A percentile compares a stretch with the other conserved stretches of the same genome.
These are phyloP conservation scores for Aspergillus sergii DNA, from an alignment of 2,329 filamentous ascomycete genomes.

Conservation along the genomic window DNA sequence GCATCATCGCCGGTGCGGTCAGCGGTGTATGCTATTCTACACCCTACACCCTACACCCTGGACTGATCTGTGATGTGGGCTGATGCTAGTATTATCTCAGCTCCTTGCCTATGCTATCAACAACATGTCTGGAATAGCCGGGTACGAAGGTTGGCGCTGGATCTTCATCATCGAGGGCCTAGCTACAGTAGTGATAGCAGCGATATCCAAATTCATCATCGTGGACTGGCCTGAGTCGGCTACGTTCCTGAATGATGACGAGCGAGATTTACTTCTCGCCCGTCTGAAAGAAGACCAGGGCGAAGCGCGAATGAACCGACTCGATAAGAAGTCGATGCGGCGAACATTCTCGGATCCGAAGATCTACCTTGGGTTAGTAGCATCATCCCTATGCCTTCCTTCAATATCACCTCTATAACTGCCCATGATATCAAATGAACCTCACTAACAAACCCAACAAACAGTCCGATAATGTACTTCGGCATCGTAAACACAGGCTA, in stretches of 20 bases:
- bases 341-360: slow-evolving; percentile 50
- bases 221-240: slow-evolving; percentile 49
- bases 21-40: slow-evolving; percentile 33
- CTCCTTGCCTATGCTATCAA: slow-evolving; percentile 48
- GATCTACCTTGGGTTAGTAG: slow-evolving; percentile 42
- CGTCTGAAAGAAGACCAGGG: slow-evolving; percentile 48
- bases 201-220: slow-evolving; percentile 54
- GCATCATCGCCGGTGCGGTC: slow-evolving; percentile 44
- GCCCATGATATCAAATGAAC: neutral
- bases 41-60: neutral
- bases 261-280: slow-evolving; percentile 47
- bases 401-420: neutral
- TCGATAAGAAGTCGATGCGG: slow-evolving; percentile 51
- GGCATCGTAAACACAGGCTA: slow-evolving; percentile 58
- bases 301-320: slow-evolving; percentile 55
- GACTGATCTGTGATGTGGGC: neutral
- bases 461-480: slow-evolving; percentile 62
- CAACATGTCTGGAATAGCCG: slow-evolving; percentile 43
- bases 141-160: slow-evolving; percentile 49
- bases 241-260: slow-evolving; percentile 50
- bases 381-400: neutral
- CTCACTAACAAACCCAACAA: slow-evolving; percentile 24
- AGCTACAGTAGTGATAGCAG: slow-evolving; percentile 50
- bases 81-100: slow-evolving; percentile 15
- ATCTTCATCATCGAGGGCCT: slow-evolving; percentile 55